Evolutionary conservation across 106 monocot genomes (phyloP).

Genomic region (Triglochin maritima): DNA sequence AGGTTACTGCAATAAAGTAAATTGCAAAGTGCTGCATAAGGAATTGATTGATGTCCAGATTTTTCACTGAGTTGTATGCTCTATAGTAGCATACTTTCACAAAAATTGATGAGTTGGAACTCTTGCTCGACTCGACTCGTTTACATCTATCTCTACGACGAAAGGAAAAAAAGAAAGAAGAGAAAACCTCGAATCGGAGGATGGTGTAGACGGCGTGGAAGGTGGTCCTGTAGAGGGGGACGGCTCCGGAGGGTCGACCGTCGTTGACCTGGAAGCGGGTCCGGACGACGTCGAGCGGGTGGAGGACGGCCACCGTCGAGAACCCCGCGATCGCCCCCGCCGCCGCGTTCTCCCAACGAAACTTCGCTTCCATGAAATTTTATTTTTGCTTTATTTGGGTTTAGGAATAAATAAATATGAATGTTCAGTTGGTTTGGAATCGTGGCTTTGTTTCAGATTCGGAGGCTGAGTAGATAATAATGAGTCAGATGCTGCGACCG

Average conservation of each 20-base stretch:
- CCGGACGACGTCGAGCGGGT: conserved; percentile 86
- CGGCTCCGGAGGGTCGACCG: conserved; percentile 18
- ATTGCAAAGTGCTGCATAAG: no score
- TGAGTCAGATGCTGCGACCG: no score
- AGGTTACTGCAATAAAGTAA: no score
- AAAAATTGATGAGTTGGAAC: no score
- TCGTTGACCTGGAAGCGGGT: conserved; percentile 84
- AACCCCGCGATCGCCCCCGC: conserved; percentile 76
- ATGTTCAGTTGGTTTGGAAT: no score
- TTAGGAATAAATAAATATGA: not conserved
- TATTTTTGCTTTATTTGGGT: not conserved
- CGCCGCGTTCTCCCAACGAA: conserved; percentile 70
- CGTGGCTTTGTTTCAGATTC: no score
- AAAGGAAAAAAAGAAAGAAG: not conserved
- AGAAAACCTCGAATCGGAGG: conserved; percentile 49
- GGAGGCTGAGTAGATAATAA: no score
- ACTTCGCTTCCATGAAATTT: conserved; percentile 5
- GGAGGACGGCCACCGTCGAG: conserved; percentile 59
- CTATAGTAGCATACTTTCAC: no score
- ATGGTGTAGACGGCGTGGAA: conserved; percentile 73
- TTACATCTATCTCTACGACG: no score
- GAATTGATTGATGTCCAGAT: no score
- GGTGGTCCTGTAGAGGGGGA: conserved; percentile 65
- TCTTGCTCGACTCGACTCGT: no score
- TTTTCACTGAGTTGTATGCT: no score